Evolutionary conservation across 2,329 filamentous ascomycete genomes (phyloP), one percentile per base, ranked within the genome.

Genomic region (Botrytis byssoidea): DNA sequence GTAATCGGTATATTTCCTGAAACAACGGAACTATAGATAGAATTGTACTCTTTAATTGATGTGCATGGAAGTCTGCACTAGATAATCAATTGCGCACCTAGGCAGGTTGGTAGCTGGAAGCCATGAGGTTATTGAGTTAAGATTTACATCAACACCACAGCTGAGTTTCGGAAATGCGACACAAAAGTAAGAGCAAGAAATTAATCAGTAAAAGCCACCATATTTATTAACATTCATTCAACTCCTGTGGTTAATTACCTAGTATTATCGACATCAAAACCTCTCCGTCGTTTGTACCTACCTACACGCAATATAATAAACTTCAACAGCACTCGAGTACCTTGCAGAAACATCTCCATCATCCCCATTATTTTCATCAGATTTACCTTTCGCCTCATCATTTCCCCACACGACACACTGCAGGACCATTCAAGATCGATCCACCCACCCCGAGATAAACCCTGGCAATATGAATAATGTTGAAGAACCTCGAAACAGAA

Each of bases 381-480:
- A 29, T 18, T 35, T 46, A 29, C 57, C 3, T 25, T 48, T 35
- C 69, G 42, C 42, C 42, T 64, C 57, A 48, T 63, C 67, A 61
- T 70, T 63, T 40, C 69, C 59, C 60, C 70, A 57, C 42, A 22
- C 44, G 25, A 3, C 35, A 32, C 51, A 16, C n/a, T 29, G n/a
- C 44, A n/a, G 22, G 42, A 42, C 32, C 59, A 65, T 35, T 42
- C n/a, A 51, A 44, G 32, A 65, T 18, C 51, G 60, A 71, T 71
- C 51, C 59, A 64, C 59, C 35, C 35, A 55, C 55, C 40, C 29
- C 22, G 5, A 22, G 18, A 29, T n/a, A 40, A 63, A n/a, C 35
- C 51, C 51, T 57, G 51, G 51, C n/a, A 57, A 57, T 9, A 57
- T 57, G 51, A 55, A n/a, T 29, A 76, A 75, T 73, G 64, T 74